Evolutionary conservation across 2,329 filamentous ascomycete species (phyloP).

Genomic region (Pezicula radicicola): DNA sequence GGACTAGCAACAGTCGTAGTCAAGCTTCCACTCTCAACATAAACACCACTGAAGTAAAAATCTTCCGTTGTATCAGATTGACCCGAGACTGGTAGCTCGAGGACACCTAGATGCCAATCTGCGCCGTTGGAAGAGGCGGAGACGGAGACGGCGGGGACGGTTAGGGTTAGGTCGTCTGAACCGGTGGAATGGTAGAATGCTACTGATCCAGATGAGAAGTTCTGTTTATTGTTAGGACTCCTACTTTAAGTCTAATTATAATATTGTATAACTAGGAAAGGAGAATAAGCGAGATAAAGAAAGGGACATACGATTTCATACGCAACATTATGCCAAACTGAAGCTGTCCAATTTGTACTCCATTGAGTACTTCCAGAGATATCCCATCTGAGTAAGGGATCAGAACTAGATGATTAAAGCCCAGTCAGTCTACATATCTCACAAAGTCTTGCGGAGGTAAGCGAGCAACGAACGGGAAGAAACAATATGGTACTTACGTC

Average conservation of each 20-base stretch:
- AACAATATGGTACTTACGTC: conserved; percentile 14
- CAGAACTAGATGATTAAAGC: conserved; percentile 18
- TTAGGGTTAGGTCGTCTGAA: conserved; percentile 50
- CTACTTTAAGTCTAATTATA: not conserved
- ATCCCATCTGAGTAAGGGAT: conserved; percentile 63
- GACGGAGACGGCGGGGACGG: conserved; percentile 56
- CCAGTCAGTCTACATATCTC: too few species aligned
- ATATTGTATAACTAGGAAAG: not conserved
- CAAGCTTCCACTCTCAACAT: conserved; percentile 58
- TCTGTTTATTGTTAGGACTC: conserved; percentile 21
- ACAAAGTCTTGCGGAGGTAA: too few species aligned
- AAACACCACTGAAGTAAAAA: conserved; percentile 70
- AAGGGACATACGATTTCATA: conserved; percentile 56
- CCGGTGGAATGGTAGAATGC: conserved; percentile 70
- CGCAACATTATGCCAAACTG: conserved; percentile 72
- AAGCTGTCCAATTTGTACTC: conserved; percentile 57
- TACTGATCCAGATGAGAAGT: conserved; percentile 61
- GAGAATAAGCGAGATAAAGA: not conserved
- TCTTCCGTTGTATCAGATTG: conserved; percentile 57
- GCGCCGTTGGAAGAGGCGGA: conserved; percentile 63
- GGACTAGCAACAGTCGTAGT: conserved; percentile 36
- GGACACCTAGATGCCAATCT: conserved; percentile 71
- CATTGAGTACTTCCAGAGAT: conserved; percentile 59
- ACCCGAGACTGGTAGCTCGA: conserved; percentile 59
- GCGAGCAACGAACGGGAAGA: too few species aligned